These are phyloP conservation scores for Lanmaoa pseudosensibilis DNA, from an alignment of 768 basidiomycete species.

Conservation along the genomic window DNA sequence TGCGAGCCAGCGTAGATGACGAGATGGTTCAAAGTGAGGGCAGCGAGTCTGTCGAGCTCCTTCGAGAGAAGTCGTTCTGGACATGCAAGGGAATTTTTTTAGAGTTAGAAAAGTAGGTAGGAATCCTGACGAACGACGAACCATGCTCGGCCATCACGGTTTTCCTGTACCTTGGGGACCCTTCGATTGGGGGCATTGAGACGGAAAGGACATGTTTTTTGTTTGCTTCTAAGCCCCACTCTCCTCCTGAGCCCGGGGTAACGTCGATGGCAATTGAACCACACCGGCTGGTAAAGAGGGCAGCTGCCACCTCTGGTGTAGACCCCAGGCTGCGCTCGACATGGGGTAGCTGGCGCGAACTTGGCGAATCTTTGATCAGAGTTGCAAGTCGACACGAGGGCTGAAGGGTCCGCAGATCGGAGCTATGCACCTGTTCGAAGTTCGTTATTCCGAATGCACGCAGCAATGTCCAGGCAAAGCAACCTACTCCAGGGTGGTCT, in stretches of 20 bases:
- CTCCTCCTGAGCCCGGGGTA: slow-evolving; percentile 37
- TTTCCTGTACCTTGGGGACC: slow-evolving; percentile 45
- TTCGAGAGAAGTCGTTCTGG: slow-evolving; percentile 47
- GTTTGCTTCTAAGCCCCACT: slow-evolving; percentile 36
- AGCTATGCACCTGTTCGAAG: slow-evolving; percentile 59
- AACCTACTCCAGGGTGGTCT: slow-evolving; percentile 70
- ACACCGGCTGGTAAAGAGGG: slow-evolving; percentile 52
- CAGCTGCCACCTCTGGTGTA: slow-evolving; percentile 40
- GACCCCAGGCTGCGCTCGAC: slow-evolving; percentile 35
- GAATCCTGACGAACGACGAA: slow-evolving; percentile 31
- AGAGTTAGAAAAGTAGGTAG: background rate
- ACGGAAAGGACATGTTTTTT: slow-evolving; percentile 59
- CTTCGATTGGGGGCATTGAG: slow-evolving; percentile 50
- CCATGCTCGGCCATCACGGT: slow-evolving; percentile 53
- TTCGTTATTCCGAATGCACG: slow-evolving; percentile 3
- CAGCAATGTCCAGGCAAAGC: background rate
- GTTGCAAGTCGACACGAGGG: slow-evolving; percentile 50
- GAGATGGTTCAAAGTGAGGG: slow-evolving; percentile 58
- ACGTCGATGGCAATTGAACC: slow-evolving; percentile 48
- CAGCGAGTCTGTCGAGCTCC: slow-evolving; percentile 50
- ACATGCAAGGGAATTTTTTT: background rate
- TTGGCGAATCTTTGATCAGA: slow-evolving; percentile 49
- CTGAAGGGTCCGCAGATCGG: slow-evolving; percentile 66
- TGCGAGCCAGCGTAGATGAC: slow-evolving; percentile 64
- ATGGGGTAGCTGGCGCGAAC: slow-evolving; percentile 64